Conservation (phyloP, 2,329 filamentous ascomycete species). For the Zymoseptoria crescenta region DNA sequence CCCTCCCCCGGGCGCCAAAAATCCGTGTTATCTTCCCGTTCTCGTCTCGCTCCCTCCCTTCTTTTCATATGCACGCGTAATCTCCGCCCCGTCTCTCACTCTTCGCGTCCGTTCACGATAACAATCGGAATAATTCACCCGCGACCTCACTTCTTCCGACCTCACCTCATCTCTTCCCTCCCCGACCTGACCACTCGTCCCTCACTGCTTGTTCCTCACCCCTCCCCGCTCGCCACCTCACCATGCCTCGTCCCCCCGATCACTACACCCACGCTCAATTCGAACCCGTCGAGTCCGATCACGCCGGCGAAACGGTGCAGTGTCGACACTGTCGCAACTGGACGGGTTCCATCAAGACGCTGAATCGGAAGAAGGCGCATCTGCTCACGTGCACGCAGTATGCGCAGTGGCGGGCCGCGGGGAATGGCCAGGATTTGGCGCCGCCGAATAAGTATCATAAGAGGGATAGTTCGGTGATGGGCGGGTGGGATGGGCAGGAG, state of each 20-base stretch:
- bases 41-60: not conserved
- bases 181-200: too few relatives aligned
- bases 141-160: not conserved
- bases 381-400: constrained; percentile 25
- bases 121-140: not conserved
- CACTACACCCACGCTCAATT: constrained; percentile 24
- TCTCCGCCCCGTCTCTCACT: not conserved
- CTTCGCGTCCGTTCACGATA: not conserved
- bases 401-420: constrained; percentile 22
- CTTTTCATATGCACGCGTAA: not conserved
- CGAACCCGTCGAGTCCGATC: constrained; percentile 18
- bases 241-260: constrained; percentile 22
- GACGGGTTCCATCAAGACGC: constrained; percentile 26
- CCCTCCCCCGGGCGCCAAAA: not conserved
- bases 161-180: not conserved
- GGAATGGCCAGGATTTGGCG: constrained; percentile 27
- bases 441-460: constrained; percentile 27
- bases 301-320: constrained; percentile 23
- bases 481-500: constrained; percentile 8
- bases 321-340: constrained; percentile 27
- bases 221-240: not conserved
- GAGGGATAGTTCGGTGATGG: constrained; percentile 16
- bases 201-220: too few relatives aligned
- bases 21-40: not conserved
- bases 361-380: constrained; percentile 29